A percentile compares a stretch with the other conserved stretches of the same genome.
Evolutionary conservation across 2,329 filamentous ascomycete species (phyloP).

Genomic region (Myriosclerotinia scirpicola): DNA sequence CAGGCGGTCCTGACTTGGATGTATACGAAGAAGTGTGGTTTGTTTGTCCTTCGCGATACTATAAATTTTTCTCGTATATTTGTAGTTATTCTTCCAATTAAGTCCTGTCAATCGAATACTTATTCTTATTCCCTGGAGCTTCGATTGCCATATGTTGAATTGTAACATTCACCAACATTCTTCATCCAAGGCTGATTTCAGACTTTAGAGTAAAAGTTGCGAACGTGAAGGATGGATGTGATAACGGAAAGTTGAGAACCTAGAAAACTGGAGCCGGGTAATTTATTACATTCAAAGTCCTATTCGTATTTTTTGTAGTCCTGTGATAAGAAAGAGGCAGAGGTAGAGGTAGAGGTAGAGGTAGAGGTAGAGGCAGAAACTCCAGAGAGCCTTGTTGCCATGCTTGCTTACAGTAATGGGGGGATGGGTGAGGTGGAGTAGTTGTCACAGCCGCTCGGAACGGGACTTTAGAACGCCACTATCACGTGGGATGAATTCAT

Average conservation of each 20-base stretch:
- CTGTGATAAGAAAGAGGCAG: too few relatives aligned
- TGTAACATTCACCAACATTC: too few relatives aligned
- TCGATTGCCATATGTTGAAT: neutral
- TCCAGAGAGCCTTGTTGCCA: too few relatives aligned
- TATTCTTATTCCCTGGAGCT: neutral
- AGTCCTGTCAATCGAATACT: too few relatives aligned
- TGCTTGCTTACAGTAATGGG: too few relatives aligned
- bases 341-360: too few relatives aligned
- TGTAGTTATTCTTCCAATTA: neutral
- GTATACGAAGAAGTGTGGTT: neutral
- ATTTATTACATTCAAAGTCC: too few relatives aligned
- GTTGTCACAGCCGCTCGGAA: slow-evolving; percentile 6
- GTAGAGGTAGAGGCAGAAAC: too few relatives aligned
- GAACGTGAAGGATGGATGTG: neutral
- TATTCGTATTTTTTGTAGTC: too few relatives aligned
- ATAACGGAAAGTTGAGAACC: too few relatives aligned
- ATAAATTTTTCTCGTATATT: neutral
- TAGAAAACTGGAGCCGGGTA: too few relatives aligned
- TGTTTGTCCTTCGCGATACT: neutral
- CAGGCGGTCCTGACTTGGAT: neutral
- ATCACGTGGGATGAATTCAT: slow-evolving; percentile 4
- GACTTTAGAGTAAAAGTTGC: neutral
- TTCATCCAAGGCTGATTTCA: neutral
- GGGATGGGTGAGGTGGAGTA: neutral
- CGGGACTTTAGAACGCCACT: slow-evolving; percentile 5